These are phyloP conservation scores for Pterulicium gracile DNA, from an alignment of 1,284 basidiomycete genomes.

Conservation along the genomic window DNA sequence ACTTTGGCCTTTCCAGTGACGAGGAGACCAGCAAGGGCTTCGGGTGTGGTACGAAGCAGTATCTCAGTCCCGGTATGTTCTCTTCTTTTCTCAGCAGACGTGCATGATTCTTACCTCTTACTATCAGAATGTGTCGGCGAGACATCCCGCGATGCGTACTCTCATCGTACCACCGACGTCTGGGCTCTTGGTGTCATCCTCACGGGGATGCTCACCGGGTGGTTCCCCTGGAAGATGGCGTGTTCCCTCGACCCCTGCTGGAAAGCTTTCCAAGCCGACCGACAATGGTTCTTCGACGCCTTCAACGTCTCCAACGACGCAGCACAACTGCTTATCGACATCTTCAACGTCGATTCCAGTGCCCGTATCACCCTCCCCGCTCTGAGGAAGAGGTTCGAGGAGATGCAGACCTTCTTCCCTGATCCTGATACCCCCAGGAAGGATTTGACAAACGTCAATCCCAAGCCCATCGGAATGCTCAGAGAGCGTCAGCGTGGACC, in stretches of 20 bases:
- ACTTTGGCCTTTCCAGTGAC: constrained; percentile 65
- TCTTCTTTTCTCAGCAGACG: background rate
- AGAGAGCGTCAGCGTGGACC: no score
- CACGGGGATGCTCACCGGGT: constrained; percentile 60
- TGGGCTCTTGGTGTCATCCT: constrained; percentile 70
- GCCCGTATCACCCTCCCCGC: constrained; percentile 21
- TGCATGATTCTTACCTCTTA: background rate
- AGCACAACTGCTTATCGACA: constrained; percentile 26
- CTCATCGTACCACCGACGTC: constrained; percentile 61
- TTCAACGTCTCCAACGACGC: constrained; percentile 39
- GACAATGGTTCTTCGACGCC: constrained; percentile 39
- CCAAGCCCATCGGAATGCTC: no score
- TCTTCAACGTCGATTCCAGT: constrained; percentile 26
- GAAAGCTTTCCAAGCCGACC: constrained; percentile 40
- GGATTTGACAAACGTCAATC: no score
- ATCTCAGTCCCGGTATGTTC: background rate
- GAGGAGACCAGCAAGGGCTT: background rate
- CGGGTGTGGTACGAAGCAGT: background rate
- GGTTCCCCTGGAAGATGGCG: constrained; percentile 65
- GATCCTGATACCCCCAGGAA: no score
- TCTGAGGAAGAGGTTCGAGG: background rate
- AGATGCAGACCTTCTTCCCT: background rate
- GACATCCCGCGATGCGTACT: constrained; percentile 15
- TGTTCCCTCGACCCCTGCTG: constrained; percentile 47
- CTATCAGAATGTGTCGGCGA: constrained; percentile 46